These are phyloP conservation scores for Backusella liffmaniae DNA, from an alignment of 192 early-diverging fungal genomes.

Conservation along the genomic window DNA sequence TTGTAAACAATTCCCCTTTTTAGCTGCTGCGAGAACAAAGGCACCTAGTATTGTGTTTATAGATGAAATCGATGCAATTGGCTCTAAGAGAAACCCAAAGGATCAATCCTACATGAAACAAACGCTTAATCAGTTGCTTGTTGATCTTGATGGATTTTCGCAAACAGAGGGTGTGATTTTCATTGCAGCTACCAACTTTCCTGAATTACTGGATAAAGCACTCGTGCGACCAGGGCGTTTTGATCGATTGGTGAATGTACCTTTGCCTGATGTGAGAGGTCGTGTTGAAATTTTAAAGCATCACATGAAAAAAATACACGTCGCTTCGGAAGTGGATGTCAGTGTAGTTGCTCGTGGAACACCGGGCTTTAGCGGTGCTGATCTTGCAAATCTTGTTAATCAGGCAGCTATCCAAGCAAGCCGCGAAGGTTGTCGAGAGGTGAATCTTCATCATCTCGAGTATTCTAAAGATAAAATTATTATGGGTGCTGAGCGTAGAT, in stretches of 20 bases:
- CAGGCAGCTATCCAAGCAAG: slow-evolving; percentile 95
- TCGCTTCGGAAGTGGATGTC: slow-evolving; percentile 73
- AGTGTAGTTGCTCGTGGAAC: slow-evolving; percentile 91
- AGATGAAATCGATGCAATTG: slow-evolving; percentile 99
- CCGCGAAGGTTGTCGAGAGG: slow-evolving; percentile 69
- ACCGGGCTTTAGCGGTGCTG: slow-evolving; percentile 99
- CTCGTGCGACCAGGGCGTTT: slow-evolving; percentile 96
- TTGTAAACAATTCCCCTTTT: background rate
- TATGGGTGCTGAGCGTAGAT: slow-evolving; percentile 95
- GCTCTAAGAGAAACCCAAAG: slow-evolving; percentile 86
- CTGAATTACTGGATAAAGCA: slow-evolving; percentile 96
- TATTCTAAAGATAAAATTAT: slow-evolving; percentile 98
- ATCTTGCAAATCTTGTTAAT: slow-evolving; percentile 96
- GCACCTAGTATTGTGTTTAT: slow-evolving; percentile 95
- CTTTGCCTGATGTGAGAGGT: slow-evolving; percentile 96
- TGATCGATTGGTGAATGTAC: slow-evolving; percentile 91
- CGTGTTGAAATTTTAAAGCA: slow-evolving; percentile 89
- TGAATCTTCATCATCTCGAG: slow-evolving; percentile 85
- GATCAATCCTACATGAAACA: slow-evolving; percentile 98
- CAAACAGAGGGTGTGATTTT: slow-evolving; percentile 95
- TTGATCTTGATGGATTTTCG: slow-evolving; percentile 99
- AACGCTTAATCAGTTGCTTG: slow-evolving; percentile 97
- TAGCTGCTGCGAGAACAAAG: slow-evolving; percentile 68
- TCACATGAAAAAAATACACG: slow-evolving; percentile 78
- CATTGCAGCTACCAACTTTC: slow-evolving; percentile 98